These are phyloP conservation scores for Cajanus cajan DNA, from an alignment of 306 rosid genomes.

Conservation along the genomic window DNA sequence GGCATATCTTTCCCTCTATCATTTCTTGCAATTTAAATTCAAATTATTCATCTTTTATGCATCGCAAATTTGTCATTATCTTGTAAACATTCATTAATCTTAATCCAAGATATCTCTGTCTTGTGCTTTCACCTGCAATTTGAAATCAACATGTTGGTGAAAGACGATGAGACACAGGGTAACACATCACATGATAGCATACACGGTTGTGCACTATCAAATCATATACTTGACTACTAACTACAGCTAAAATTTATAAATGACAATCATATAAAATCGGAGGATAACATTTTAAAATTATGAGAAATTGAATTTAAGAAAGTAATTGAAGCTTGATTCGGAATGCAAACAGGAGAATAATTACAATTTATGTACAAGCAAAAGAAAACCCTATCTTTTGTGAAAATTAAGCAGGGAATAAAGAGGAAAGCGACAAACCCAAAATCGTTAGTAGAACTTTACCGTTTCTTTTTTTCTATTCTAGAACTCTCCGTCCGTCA, in stretches of 20 bases:
- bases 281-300: too few species aligned
- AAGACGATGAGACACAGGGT: background rate
- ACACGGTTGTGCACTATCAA: too few species aligned
- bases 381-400: background rate
- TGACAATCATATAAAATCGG: background rate
- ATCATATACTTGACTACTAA: too few species aligned
- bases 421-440: background rate
- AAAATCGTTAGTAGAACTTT: background rate
- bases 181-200: too few species aligned
- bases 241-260: too few species aligned
- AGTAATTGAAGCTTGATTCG: background rate
- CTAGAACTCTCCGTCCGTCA: background rate
- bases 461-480: background rate
- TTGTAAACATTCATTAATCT: background rate
- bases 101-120: background rate
- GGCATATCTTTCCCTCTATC: too few species aligned
- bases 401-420: background rate
- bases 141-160: background rate
- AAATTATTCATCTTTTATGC: background rate
- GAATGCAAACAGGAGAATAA: background rate
- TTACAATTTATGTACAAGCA: slow-evolving; percentile 12
- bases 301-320: too few species aligned
- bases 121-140: background rate
- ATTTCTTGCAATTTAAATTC: background rate
- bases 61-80: background rate